Evolutionary conservation across 2,329 filamentous ascomycete species (phyloP).

Genomic region (Cytospora leucostoma): DNA sequence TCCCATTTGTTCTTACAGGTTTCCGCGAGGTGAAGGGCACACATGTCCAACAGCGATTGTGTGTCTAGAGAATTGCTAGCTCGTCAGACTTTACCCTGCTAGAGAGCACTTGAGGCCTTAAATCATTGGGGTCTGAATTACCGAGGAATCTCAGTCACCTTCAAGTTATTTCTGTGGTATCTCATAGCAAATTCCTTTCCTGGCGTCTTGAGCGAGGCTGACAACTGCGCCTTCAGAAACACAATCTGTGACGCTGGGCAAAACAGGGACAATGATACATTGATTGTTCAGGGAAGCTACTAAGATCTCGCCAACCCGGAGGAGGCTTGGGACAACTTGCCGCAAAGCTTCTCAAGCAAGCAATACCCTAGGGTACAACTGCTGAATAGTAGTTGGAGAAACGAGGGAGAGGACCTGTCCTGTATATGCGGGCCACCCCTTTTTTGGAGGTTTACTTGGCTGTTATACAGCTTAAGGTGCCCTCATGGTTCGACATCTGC

Average conservation of each 20-base stretch:
- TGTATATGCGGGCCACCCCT: background rate
- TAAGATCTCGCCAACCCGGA: conserved; percentile 22
- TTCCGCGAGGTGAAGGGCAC: no score
- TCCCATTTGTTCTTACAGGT: background rate
- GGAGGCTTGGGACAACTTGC: conserved; percentile 23
- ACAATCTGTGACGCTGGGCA: conserved; percentile 15
- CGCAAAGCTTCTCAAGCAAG: conserved; percentile 23
- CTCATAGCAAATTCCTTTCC: background rate
- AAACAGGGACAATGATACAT: conserved; percentile 18
- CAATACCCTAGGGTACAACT: conserved; percentile 23
- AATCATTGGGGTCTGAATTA: no score
- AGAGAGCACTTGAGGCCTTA: background rate
- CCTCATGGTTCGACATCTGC: no score
- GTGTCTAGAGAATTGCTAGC: no score
- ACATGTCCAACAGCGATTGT: no score
- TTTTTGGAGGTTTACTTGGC: background rate
- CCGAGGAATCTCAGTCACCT: no score
- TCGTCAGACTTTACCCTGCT: no score
- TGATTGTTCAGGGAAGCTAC: conserved; percentile 22
- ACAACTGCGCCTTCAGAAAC: background rate
- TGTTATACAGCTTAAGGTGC: background rate
- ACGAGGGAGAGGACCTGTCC: background rate
- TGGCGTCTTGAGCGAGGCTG: background rate
- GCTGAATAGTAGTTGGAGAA: background rate
- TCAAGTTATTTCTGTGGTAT: no score